These are phyloP conservation scores for Coemansia interrupta DNA, from an alignment of 192 early-diverging fungal species.

Conservation along the genomic window DNA sequence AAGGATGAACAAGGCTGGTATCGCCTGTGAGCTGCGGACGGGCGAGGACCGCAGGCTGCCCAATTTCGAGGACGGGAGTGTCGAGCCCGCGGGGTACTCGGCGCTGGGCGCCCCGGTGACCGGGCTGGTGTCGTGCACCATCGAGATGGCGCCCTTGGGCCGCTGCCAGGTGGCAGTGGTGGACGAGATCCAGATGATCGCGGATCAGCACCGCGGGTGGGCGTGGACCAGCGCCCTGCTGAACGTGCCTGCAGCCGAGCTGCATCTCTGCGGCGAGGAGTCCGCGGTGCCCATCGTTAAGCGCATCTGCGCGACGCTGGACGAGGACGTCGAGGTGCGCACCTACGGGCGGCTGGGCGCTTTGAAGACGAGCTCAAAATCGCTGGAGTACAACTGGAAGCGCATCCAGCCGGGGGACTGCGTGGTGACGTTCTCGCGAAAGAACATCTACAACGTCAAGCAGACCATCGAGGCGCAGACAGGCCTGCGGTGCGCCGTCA, in stretches of 20 bases:
- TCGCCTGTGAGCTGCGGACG: slow-evolving; percentile 80
- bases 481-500: slow-evolving; percentile 77
- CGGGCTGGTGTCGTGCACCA: slow-evolving; percentile 67
- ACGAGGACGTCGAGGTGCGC: slow-evolving; percentile 78
- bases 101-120: slow-evolving; percentile 27
- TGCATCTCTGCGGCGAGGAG: slow-evolving; percentile 92
- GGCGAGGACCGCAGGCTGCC: slow-evolving; percentile 80
- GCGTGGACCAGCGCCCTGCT: slow-evolving; percentile 91
- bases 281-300: slow-evolving; percentile 78
- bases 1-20: slow-evolving; percentile 71
- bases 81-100: slow-evolving; percentile 23
- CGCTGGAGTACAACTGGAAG: slow-evolving; percentile 56
- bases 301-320: slow-evolving; percentile 63
- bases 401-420: slow-evolving; percentile 78
- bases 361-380: slow-evolving; percentile 55
- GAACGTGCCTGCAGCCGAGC: slow-evolving; percentile 71
- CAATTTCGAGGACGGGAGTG: slow-evolving; percentile 28
- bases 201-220: slow-evolving; percentile 82
- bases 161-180: slow-evolving; percentile 81
- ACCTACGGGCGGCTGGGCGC: slow-evolving; percentile 75
- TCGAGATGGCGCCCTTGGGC: slow-evolving; percentile 79
- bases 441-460: slow-evolving; percentile 76
- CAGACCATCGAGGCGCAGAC: slow-evolving; percentile 70
- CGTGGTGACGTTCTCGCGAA: slow-evolving; percentile 84
- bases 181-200: slow-evolving; percentile 98